These are phyloP conservation scores for Hypericum perforatum DNA, from an alignment of 345 rosid genomes.

Conservation along the genomic window DNA sequence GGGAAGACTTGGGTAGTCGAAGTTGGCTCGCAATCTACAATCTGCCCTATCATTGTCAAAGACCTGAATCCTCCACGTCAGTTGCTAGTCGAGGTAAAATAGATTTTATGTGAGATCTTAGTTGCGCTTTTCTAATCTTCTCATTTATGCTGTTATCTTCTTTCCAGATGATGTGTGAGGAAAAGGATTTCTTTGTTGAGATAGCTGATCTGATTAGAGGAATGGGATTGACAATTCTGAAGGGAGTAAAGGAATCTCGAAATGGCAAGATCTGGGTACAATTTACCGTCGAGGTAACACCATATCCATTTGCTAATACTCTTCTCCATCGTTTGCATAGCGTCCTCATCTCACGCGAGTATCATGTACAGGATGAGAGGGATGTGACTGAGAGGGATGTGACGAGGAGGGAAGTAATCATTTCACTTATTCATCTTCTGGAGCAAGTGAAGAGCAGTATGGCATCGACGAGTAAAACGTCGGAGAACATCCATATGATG, in stretches of 20 bases:
- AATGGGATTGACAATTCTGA: slow-evolving; percentile 88
- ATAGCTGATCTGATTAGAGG: slow-evolving; percentile 85
- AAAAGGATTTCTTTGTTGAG: slow-evolving; percentile 85
- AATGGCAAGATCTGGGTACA: slow-evolving; percentile 82
- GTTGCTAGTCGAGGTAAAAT: slow-evolving; percentile 78
- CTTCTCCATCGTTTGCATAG: too few relatives aligned
- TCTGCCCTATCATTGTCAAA: slow-evolving; percentile 90
- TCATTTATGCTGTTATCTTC: neutral
- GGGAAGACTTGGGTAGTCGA: slow-evolving; percentile 98
- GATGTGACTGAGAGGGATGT: slow-evolving; percentile 82
- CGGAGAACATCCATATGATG: slow-evolving; percentile 43
- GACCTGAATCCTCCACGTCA: slow-evolving; percentile 85
- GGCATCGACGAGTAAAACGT: slow-evolving; percentile 23
- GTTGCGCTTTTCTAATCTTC: neutral
- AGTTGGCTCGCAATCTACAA: slow-evolving; percentile 80
- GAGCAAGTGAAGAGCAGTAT: slow-evolving; percentile 53
- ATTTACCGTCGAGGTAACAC: slow-evolving; percentile 76
- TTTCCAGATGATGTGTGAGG: slow-evolving; percentile 89
- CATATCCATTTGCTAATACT: neutral
- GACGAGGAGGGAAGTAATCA: slow-evolving; percentile 85
- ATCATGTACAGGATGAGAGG: slow-evolving; percentile 51
- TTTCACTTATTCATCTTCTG: slow-evolving; percentile 71
- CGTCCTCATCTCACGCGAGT: neutral
- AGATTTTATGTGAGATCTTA: slow-evolving; percentile 2
- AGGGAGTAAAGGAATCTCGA: slow-evolving; percentile 78